Percentiles rank a stretch among this genome's conserved stretches.
Conservation (phyloP, 2,329 filamentous ascomycete genomes). For the Phaeophleospora eucalypticola region DNA sequence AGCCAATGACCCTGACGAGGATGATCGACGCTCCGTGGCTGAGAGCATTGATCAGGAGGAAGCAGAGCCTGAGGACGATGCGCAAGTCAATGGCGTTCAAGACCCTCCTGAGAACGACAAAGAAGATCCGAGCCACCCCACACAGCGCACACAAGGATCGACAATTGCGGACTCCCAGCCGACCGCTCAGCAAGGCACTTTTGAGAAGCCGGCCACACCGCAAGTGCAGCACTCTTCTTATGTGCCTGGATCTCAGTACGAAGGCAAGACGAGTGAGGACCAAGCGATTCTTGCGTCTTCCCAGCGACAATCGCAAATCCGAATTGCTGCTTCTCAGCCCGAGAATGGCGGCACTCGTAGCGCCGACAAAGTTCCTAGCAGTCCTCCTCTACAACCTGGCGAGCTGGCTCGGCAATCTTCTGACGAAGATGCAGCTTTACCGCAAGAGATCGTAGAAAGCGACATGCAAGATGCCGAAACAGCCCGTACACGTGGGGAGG, state of each 20-base stretch:
- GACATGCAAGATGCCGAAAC: slow-evolving; percentile 18
- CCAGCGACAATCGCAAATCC: slow-evolving; percentile 15
- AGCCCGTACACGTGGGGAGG: slow-evolving; percentile 1
- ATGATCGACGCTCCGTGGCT: slow-evolving; percentile 14
- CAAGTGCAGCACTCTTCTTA: slow-evolving; percentile 34
- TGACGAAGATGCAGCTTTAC: slow-evolving; percentile 2
- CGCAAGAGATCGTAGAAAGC: slow-evolving; percentile 30
- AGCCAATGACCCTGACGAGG: slow-evolving; percentile 19
- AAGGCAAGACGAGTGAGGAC: slow-evolving; percentile 30
- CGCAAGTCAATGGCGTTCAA: slow-evolving; percentile 5
- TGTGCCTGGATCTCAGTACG: slow-evolving; percentile 35
- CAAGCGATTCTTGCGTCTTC: slow-evolving; percentile 23
- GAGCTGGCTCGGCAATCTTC: no score
- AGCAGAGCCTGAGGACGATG: slow-evolving; percentile 7
- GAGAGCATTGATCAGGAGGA: slow-evolving; percentile 9
- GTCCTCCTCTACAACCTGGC: slow-evolving; percentile 28
- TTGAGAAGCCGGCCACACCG: neutral
- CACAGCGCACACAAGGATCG: slow-evolving; percentile 31
- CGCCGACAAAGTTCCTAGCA: slow-evolving; percentile 29
- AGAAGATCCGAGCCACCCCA: neutral
- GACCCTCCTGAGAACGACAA: slow-evolving; percentile 2
- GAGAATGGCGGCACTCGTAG: slow-evolving; percentile 9
- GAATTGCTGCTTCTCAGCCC: slow-evolving; percentile 15
- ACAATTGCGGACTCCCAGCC: slow-evolving; percentile 47
- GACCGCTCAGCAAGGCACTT: neutral